Percentiles rank a stretch among this genome's conserved stretches.
These are phyloP conservation scores for Alternaria sp. DNA, from an alignment of 2,329 filamentous ascomycete species.

Conservation along the genomic window DNA sequence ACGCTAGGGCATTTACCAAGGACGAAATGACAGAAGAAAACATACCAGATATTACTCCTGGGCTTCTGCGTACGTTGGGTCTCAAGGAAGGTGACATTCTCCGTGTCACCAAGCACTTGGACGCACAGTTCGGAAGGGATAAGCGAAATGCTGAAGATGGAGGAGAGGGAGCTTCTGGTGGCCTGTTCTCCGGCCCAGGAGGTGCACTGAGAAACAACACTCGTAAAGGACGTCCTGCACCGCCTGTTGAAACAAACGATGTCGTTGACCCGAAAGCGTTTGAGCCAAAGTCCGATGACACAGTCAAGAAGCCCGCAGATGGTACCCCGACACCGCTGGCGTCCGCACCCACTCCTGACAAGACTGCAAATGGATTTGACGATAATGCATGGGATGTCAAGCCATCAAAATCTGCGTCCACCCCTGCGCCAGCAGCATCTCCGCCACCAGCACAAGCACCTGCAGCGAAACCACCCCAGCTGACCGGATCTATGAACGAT, in stretches of 20 bases:
- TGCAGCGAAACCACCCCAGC: constrained; percentile 42
- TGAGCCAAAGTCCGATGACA: constrained; percentile 64
- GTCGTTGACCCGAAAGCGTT: constrained; percentile 89
- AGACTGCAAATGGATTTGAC: constrained; percentile 76
- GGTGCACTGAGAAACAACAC: constrained; percentile 94
- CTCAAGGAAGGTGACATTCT: constrained; percentile 96
- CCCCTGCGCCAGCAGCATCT: constrained; percentile 52
- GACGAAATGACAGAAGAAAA: constrained; percentile 98
- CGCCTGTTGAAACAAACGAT: constrained; percentile 85
- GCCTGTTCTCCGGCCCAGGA: constrained; percentile 92
- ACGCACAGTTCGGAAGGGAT: constrained; percentile 77
- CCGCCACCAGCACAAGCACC: constrained; percentile 54
- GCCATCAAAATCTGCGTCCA: constrained; percentile 69
- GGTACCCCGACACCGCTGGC: constrained; percentile 60
- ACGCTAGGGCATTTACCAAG: constrained; percentile 85
- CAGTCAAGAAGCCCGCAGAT: constrained; percentile 57
- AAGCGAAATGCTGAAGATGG: constrained; percentile 67
- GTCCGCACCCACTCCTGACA: constrained; percentile 58
- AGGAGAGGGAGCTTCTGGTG: constrained; percentile 68
- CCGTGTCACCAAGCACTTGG: constrained; percentile 89
- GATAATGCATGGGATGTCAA: constrained; percentile 98
- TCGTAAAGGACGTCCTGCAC: constrained; percentile 86
- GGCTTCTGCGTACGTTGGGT: constrained; percentile 85
- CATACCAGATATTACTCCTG: constrained; percentile 85
- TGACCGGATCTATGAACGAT: constrained; percentile 74